Base-by-base conservation (phyloP, 1,284 basidiomycete genomes). In the Ceratobasidium theobromae region DNA sequence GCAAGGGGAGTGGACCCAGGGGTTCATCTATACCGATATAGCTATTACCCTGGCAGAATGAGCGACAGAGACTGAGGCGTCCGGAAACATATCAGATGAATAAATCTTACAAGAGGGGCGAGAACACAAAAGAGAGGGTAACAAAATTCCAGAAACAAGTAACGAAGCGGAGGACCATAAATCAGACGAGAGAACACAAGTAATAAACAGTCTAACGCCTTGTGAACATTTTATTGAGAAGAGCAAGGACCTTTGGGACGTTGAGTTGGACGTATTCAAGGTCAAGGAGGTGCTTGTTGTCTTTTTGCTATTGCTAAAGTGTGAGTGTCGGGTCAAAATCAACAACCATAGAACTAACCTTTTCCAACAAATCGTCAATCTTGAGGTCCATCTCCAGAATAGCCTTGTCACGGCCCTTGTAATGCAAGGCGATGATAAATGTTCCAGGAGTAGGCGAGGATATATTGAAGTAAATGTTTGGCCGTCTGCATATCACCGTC, bases 351-450 rank as follows among this genome's bases (percentile, higher is more conserved):
- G 68, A 2, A 74, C 81, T 27, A 67, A 91, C 91, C 87, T 95
- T 97, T 78, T 99, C 95, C 73, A 99, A 81, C 71, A 99, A 78
- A 79, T 99, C 97, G 77, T 99, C 97, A 74, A 99, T 97, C 81
- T 98, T 99, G 69, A 99, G 83, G 78, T 99, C 97, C 95, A 99
- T 99, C 82, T 99, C 97, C 51, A 99, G 83, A 72, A 99, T 98
- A 18, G 97, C 95, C 80, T 98, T 98, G 74, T 98, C 95, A n/a
- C 97, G 85, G 38, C 95, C 95, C 78, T 98, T 98, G 82, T 98
- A 99, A 78, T 98, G 95, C 60, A 99, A 80, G 6, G 96, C 95
- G 71, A 99, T 99, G 76, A 99, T 94, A 77, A 98, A 99, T 9
- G 97, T 98, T 45, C 97, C 97, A 0, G 97, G 97, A 5, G 93